Percentiles rank a stretch among this genome's conserved stretches.
These are phyloP conservation scores for Nepenthes gracilis DNA, from an alignment of 148 eudicot species.

Conservation along the genomic window DNA sequence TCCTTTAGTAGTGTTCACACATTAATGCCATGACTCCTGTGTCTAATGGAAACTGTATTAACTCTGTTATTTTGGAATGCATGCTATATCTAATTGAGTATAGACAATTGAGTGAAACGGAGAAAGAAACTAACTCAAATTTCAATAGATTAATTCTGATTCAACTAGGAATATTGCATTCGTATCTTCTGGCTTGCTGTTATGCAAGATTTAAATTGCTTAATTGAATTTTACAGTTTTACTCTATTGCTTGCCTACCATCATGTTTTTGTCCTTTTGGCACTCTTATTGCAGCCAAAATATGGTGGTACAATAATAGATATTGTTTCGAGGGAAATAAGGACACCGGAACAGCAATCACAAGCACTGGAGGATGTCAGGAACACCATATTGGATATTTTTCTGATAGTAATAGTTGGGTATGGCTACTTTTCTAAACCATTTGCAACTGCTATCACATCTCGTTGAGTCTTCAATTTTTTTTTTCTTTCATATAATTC, in stretches of 20 bases:
- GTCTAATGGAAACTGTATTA: too few relatives aligned
- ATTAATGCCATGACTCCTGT: too few relatives aligned
- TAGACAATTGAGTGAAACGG: too few relatives aligned
- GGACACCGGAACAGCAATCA: conserved; percentile 50
- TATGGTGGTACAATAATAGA: conserved; percentile 86
- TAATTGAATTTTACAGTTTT: too few relatives aligned
- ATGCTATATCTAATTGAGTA: too few relatives aligned
- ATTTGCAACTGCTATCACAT: not conserved
- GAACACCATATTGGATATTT: conserved; percentile 55
- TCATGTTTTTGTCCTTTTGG: not conserved
- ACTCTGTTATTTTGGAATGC: too few relatives aligned
- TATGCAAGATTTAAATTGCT: not conserved
- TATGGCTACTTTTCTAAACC: conserved; percentile 19
- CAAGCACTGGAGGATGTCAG: conserved; percentile 51
- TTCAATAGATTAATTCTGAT: not conserved
- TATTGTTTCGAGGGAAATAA: conserved; percentile 64
- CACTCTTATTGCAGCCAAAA: conserved; percentile 77
- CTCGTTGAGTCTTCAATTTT: not conserved
- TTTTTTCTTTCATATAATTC: too few relatives aligned
- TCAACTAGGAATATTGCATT: too few relatives aligned
- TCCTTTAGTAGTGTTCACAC: too few relatives aligned
- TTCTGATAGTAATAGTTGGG: conserved; percentile 70
- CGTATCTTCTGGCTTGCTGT: too few relatives aligned
- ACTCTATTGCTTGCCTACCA: not conserved
- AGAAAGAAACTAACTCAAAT: too few relatives aligned